Evolutionary conservation across 176 grass and related monocot species (phyloP).

Genomic region (Elymus sibiricus): DNA sequence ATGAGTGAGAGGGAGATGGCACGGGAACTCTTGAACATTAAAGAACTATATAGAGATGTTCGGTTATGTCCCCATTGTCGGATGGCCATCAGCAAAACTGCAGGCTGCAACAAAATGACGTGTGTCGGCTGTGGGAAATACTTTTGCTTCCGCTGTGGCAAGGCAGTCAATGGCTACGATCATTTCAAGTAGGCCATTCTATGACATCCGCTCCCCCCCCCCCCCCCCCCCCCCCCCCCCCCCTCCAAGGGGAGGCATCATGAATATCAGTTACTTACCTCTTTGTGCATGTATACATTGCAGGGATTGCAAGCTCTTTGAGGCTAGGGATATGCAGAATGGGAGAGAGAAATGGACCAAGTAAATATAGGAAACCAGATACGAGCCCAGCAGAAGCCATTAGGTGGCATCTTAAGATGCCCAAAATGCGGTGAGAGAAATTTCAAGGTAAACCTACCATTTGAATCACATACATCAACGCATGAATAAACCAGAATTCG

Average conservation of each 20-base stretch:
- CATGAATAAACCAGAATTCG: not conserved
- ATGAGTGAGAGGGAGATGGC: not conserved
- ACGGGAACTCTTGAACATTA: not conserved
- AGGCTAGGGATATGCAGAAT: not conserved
- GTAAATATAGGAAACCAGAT: not conserved
- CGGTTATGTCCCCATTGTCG: not conserved
- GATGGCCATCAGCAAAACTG: not conserved
- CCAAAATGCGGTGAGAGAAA: slow-evolving; percentile 25
- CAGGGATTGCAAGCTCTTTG: not conserved
- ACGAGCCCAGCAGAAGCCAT: not conserved
- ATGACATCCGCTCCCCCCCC: not conserved
- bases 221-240: not conserved
- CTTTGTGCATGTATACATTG: not conserved
- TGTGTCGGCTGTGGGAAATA: slow-evolving; percentile 44
- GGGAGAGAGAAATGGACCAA: not conserved
- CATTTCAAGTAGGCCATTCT: slow-evolving; percentile 39
- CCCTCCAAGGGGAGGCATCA: not conserved
- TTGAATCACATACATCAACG: not conserved
- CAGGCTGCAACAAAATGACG: slow-evolving; percentile 40
- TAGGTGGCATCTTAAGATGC: slow-evolving; percentile 9
- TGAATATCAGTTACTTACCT: not conserved
- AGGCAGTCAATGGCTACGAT: slow-evolving; percentile 37
- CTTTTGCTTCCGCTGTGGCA: slow-evolving; percentile 59
- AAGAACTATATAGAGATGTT: not conserved
- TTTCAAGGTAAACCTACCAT: slow-evolving; percentile 24